phyloP scores from a whole-genome alignment of 139 green algal genomes.

The Tetradesmus obliquus region DNA sequence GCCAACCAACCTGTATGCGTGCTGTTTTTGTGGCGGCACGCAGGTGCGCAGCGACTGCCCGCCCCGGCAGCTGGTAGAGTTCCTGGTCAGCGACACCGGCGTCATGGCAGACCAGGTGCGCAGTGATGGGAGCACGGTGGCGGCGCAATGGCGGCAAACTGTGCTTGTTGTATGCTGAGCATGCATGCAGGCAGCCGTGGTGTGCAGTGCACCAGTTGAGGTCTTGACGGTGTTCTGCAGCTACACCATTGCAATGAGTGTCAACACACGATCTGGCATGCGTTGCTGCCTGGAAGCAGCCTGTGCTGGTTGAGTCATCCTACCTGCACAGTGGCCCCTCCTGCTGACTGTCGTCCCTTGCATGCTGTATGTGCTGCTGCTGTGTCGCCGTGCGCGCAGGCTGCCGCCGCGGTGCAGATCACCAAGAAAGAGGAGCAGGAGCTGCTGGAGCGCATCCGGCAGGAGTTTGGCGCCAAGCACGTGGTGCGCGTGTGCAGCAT shows the following conservation, averaged over 20 bases:
- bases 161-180: too few species aligned
- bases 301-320: background rate
- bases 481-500: slow-evolving; percentile 51
- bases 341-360: background rate
- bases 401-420: slow-evolving; percentile 42
- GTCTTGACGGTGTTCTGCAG: too few species aligned
- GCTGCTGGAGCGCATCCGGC: slow-evolving; percentile 66
- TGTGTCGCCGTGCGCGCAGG: slow-evolving; percentile 1
- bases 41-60: slow-evolving; percentile 88
- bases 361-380: background rate
- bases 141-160: too few species aligned
- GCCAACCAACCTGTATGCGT: background rate
- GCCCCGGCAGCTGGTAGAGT: slow-evolving; percentile 76
- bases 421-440: slow-evolving; percentile 62
- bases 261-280: too few species aligned
- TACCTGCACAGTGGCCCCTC: background rate
- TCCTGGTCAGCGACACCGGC: slow-evolving; percentile 72
- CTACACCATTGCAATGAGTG: too few species aligned
- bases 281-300: background rate
- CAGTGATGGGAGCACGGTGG: background rate
- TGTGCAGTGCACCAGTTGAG: background rate
- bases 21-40: background rate
- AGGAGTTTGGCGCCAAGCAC: slow-evolving; percentile 58
- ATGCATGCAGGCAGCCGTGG: background rate
- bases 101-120: slow-evolving; percentile 52